These are phyloP conservation scores for Cryptococcus depauperatus DNA, from an alignment of 1,284 basidiomycete genomes.

Conservation along the genomic window DNA sequence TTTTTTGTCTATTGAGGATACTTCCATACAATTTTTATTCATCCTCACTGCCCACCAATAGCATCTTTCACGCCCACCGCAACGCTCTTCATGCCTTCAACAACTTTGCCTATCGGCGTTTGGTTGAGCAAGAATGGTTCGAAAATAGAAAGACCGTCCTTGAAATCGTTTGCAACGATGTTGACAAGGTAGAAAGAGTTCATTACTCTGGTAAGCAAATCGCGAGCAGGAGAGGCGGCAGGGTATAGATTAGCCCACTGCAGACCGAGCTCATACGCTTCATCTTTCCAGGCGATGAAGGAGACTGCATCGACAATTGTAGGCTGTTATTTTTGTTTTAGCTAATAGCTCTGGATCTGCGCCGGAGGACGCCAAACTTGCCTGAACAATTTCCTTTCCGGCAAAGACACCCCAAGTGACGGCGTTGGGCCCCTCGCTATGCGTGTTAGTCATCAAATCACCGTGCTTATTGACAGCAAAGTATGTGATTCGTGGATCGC, in stretches of 20 bases:
- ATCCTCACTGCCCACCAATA: conserved; percentile 10
- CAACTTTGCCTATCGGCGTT: conserved; percentile 8
- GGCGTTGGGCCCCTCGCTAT: conserved; percentile 91
- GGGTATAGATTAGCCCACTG: conserved; percentile 94
- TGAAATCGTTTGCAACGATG: conserved; percentile 95
- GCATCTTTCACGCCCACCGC: conserved; percentile 18
- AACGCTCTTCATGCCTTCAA: conserved; percentile 9
- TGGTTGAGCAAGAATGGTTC: conserved; percentile 59
- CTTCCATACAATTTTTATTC: not conserved
- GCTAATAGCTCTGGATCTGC: not conserved
- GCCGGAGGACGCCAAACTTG: not conserved
- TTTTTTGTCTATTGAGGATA: conserved; percentile 17
- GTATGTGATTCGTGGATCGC: conserved; percentile 86
- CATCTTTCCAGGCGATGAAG: conserved; percentile 55
- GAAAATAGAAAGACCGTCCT: conserved; percentile 75
- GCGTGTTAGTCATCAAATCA: conserved; percentile 89
- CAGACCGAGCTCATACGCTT: conserved; percentile 87
- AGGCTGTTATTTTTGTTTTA: conserved; percentile 45
- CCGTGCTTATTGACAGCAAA: conserved; percentile 69
- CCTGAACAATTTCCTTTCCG: conserved; percentile 90
- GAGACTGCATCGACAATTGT: conserved; percentile 87
- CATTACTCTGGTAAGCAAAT: conserved; percentile 70
- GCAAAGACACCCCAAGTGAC: conserved; percentile 99
- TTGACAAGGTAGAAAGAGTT: conserved; percentile 84
- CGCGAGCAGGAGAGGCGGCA: conserved; percentile 61